These are phyloP conservation scores for Suillus lakei DNA, from an alignment of 768 basidiomycete species.

Conservation along the genomic window DNA sequence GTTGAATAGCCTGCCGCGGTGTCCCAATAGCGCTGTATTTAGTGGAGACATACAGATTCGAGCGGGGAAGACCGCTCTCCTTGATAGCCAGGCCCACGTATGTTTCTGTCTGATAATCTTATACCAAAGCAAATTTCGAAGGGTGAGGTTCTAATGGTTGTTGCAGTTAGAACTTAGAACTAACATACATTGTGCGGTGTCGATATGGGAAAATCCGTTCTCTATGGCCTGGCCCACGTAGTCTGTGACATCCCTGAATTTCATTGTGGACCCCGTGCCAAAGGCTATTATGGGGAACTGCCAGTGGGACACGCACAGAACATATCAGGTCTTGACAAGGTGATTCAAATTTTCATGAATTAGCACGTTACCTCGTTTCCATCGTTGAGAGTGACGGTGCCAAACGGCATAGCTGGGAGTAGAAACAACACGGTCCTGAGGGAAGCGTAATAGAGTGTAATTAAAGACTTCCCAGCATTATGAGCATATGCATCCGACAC, in stretches of 20 bases:
- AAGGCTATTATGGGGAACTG: slow-evolving; percentile 70
- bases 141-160: slow-evolving; percentile 7
- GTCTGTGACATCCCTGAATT: slow-evolving; percentile 52
- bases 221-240: slow-evolving; percentile 64
- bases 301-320: background rate
- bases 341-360: background rate
- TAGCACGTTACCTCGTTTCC: slow-evolving; percentile 38
- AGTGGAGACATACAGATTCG: slow-evolving; percentile 57
- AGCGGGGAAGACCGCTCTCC: slow-evolving; percentile 51
- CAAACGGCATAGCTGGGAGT: slow-evolving; percentile 42
- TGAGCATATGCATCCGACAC: too few species aligned
- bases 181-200: slow-evolving; percentile 59
- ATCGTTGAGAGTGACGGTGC: slow-evolving; percentile 44
- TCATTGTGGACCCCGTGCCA: slow-evolving; percentile 54
- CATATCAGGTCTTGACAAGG: background rate
- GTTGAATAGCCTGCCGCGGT: slow-evolving; percentile 44
- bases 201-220: slow-evolving; percentile 64
- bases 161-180: background rate
- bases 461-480: too few species aligned
- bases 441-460: background rate
- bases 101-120: slow-evolving; percentile 38
- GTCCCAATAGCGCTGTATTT: slow-evolving; percentile 49
- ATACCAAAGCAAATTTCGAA: background rate
- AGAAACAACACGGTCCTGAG: background rate
- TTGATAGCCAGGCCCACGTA: slow-evolving; percentile 45